These are phyloP conservation scores for Scheffersomyces cryptocercus DNA, from an alignment of 1,139 yeast species.

Conservation along the genomic window DNA sequence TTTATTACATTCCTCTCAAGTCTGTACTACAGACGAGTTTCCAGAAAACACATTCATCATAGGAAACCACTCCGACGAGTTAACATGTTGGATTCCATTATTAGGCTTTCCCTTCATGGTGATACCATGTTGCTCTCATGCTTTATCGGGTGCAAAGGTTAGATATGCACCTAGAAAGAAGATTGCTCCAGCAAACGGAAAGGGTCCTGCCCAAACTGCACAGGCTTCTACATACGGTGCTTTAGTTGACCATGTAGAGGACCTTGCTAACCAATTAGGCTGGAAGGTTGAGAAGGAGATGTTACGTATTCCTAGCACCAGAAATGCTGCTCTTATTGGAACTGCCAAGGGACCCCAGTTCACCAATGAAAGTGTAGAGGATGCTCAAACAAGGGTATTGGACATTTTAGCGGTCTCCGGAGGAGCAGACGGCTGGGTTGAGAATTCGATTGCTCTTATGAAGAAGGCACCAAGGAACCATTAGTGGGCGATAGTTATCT, in stretches of 20 bases:
- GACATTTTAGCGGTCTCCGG: constrained; percentile 73
- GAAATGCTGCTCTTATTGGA: constrained; percentile 90
- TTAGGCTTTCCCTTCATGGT: constrained; percentile 85
- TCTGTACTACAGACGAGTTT: constrained; percentile 65
- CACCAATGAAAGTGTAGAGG: constrained; percentile 26
- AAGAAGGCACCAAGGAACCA: constrained; percentile 44
- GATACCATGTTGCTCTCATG: constrained; percentile 94
- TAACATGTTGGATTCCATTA: constrained; percentile 94
- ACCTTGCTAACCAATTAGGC: constrained; percentile 65
- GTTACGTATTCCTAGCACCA: constrained; percentile 90
- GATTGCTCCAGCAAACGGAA: neutral
- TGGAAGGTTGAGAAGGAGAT: constrained; percentile 87
- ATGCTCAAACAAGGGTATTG: constrained; percentile 41
- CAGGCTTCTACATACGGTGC: constrained; percentile 71
- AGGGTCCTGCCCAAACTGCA: constrained; percentile 9
- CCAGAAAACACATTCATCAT: constrained; percentile 75
- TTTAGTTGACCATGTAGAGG: constrained; percentile 80
- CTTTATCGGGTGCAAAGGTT: constrained; percentile 71
- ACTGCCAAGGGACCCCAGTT: constrained; percentile 31
- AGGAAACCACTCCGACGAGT: constrained; percentile 94
- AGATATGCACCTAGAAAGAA: constrained; percentile 54
- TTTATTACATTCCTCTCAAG: constrained; percentile 56
- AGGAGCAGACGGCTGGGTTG: constrained; percentile 91
- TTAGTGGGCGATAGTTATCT: constrained; percentile 3
- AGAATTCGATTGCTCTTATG: constrained; percentile 67